A percentile compares a stretch with the other conserved stretches of the same genome.
phyloP scores from a whole-genome alignment of 2,329 filamentous ascomycete species.

The Pseudocercospora fuligena region DNA sequence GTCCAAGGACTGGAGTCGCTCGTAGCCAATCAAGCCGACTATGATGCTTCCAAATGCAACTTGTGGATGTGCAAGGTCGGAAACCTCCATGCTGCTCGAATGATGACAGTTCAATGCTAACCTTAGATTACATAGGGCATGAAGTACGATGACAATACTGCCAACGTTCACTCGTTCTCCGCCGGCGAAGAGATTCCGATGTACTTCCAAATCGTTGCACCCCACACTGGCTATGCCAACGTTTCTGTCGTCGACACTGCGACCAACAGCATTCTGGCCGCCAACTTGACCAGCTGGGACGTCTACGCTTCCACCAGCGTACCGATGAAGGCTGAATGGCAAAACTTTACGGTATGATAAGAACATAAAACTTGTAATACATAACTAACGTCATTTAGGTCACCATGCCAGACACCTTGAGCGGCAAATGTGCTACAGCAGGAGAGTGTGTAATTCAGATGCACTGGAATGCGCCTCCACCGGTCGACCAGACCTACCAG shows the following conservation, averaged over 20 bases:
- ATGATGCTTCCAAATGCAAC: slow-evolving; percentile 32
- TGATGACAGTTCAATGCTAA: background rate
- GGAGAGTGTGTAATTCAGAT: slow-evolving; percentile 64
- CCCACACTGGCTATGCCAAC: slow-evolving; percentile 62
- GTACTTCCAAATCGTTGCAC: slow-evolving; percentile 55
- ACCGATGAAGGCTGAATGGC: slow-evolving; percentile 52
- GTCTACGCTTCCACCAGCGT: slow-evolving; percentile 58
- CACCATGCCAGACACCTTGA: slow-evolving; percentile 58
- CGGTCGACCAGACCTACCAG: slow-evolving; percentile 66
- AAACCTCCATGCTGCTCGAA: slow-evolving; percentile 43
- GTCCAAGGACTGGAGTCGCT: slow-evolving; percentile 61
- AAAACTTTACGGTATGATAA: slow-evolving; percentile 48
- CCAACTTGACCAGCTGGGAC: slow-evolving; percentile 59
- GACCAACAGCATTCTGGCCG: slow-evolving; percentile 57
- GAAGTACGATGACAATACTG: slow-evolving; percentile 61
- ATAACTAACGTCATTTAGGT: slow-evolving; percentile 33
- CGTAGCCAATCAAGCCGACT: slow-evolving; percentile 39
- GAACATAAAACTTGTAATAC: too few species aligned
- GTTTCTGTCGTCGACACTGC: slow-evolving; percentile 62
- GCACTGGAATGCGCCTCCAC: slow-evolving; percentile 61
- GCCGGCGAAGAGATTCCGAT: slow-evolving; percentile 55
- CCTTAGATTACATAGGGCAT: slow-evolving; percentile 52
- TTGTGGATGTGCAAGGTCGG: slow-evolving; percentile 47
- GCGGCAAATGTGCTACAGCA: slow-evolving; percentile 51
- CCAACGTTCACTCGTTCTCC: slow-evolving; percentile 58